Evolutionary conservation across 2,329 filamentous ascomycete species (phyloP), one percentile per base, ranked within the genome.

Genomic region (Stachybotrys echinatus): DNA sequence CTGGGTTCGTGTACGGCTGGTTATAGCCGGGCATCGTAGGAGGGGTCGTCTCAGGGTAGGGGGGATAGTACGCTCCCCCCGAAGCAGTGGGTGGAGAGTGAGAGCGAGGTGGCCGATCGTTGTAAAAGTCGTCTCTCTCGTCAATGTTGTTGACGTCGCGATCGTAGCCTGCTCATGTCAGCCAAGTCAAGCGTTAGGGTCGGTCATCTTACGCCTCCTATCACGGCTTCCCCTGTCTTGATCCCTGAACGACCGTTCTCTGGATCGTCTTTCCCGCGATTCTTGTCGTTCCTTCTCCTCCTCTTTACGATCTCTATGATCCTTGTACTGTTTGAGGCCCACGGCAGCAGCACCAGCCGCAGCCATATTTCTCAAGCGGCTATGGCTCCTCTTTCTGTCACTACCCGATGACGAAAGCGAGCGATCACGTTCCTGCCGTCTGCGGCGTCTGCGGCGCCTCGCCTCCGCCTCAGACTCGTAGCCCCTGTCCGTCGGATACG

Each of bases 341-440:
- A 85, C 75, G 5, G 81, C 83, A 1, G 82, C 80, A 5, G 83
- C 83, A 7, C 79, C 81, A 1, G 76, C 81, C 4, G 74, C 74
- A 17, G 81, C 79, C 56, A 83, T 68, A 48, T 83, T 71, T 42
- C 80, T 71, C 19, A 84, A 61, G 48, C 72, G 70, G 55, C 79
- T 84, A 55, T 69, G 72, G 57, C 79, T 84, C 52, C 80, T 70
- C 59, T 77, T 77, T 67, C 58, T 59, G 56, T 65, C 56, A 58
- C 60, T 55, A 48, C 65, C 58, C 52, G 65, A 65, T 39, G 65
- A 66, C 43, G 59, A 64, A 49, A 67, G 65, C 27, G 62, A 67
- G 45, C 53, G 60, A 49, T 66, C 70, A 49, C 64, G 64, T 42
- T 68, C 66, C 42, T 67, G 69, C 55, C 67, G 66, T 50, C 67